Evolutionary conservation across 2,329 filamentous ascomycete genomes (phyloP).

Genomic region (Monilinia laxa): DNA sequence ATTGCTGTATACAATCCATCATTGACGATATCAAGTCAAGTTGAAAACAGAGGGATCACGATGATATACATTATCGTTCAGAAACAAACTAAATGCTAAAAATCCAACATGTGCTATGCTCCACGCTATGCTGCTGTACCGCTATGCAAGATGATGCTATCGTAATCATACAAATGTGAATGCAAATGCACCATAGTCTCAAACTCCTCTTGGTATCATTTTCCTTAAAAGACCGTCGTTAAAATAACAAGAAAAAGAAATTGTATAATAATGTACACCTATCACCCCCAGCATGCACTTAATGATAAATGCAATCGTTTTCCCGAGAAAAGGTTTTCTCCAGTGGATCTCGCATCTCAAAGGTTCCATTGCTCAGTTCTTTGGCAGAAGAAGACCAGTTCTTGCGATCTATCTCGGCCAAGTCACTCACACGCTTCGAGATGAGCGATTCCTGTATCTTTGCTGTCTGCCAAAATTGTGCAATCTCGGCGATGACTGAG

Average conservation of each 20-base stretch:
- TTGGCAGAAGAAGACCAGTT: slow-evolving; percentile 18
- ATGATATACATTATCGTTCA: background rate
- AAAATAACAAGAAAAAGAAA: background rate
- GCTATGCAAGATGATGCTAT: slow-evolving; percentile 13
- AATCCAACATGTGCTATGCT: background rate
- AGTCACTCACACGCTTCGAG: slow-evolving; percentile 32
- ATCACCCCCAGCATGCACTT: background rate
- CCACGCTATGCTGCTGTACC: background rate
- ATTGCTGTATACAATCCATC: slow-evolving; percentile 7
- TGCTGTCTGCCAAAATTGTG: slow-evolving; percentile 59
- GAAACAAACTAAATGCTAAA: background rate
- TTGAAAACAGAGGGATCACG: background rate
- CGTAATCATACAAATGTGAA: slow-evolving; percentile 14
- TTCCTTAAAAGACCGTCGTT: slow-evolving; percentile 11
- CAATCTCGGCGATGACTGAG: slow-evolving; percentile 55
- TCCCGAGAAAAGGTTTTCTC: slow-evolving; percentile 46
- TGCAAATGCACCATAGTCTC: slow-evolving; percentile 3
- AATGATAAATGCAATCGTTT: slow-evolving; percentile 36
- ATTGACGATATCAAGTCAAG: background rate
- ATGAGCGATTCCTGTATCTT: slow-evolving; percentile 45
- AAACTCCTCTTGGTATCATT: slow-evolving; percentile 24
- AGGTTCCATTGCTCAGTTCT: slow-evolving; percentile 25
- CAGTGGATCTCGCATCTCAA: slow-evolving; percentile 34
- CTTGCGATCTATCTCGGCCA: slow-evolving; percentile 15
- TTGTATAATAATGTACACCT: slow-evolving; percentile 20